Conservation (phyloP, 345 rosid genomes). For the Arabis alpina region DNA sequence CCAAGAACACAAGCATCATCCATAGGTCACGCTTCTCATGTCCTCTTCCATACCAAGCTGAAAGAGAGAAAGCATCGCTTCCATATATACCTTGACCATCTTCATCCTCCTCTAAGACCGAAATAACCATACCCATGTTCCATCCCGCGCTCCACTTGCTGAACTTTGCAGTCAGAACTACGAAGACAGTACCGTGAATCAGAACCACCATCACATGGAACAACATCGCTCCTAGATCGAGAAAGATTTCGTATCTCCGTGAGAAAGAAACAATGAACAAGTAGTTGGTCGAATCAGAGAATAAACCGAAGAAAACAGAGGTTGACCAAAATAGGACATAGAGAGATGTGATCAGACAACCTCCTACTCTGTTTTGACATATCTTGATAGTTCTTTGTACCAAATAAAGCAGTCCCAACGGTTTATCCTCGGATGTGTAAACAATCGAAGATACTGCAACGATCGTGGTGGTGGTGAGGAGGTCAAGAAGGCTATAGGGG, state of each 20-base stretch:
- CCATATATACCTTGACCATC: slow-evolving; percentile 33
- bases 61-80: slow-evolving; percentile 35
- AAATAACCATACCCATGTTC: slow-evolving; percentile 50
- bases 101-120: slow-evolving; percentile 41
- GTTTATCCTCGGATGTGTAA: slow-evolving; percentile 20
- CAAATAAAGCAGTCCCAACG: slow-evolving; percentile 16
- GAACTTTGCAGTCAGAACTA: slow-evolving; percentile 36
- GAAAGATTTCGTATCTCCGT: not conserved
- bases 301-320: slow-evolving; percentile 34
- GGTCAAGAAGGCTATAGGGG: slow-evolving; percentile 10
- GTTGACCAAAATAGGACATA: slow-evolving; percentile 47
- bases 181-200: slow-evolving; percentile 29
- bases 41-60: slow-evolving; percentile 40
- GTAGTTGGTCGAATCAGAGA: slow-evolving; percentile 35
- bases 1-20: slow-evolving; percentile 44
- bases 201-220: not conserved
- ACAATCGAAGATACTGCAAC: slow-evolving; percentile 16
- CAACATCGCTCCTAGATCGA: not conserved
- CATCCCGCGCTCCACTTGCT: slow-evolving; percentile 51
- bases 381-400: slow-evolving; percentile 8
- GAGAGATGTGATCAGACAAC: slow-evolving; percentile 49
- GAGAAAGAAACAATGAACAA: not conserved
- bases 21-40: slow-evolving; percentile 32
- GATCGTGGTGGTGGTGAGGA: not conserved
- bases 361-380: slow-evolving; percentile 30